Evolutionary conservation across 352 stramenopile genomes (phyloP), one percentile per base, ranked within the genome.

Genomic region (Pythium aristosporum): DNA sequence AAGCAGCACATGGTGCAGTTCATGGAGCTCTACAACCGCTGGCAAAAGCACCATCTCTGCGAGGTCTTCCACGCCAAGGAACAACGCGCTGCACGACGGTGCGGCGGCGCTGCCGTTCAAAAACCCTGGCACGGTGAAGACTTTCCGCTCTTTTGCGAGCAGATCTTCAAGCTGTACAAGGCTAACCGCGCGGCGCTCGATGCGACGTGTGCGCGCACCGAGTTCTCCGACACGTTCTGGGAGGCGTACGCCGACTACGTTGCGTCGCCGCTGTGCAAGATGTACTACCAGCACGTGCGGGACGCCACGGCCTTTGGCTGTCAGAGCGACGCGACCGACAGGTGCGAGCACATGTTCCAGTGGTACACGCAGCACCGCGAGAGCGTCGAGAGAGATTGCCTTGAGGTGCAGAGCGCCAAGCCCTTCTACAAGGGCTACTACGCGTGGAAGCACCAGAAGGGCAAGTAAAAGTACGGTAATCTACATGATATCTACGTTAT

Each of bases 241-340:
- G 80, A 88, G 57, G 78, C 71, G 32, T 89, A 71, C 48, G 78
- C 74, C 39, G 70, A 87, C 56, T 88, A 80, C 61, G 73, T 82
- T 11, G 80, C 73, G 16, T 73, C 75, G 25, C 61, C 69, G 41
- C 76, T 73, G 18, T 89, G 80, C 56, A 87, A 85, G 51, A 60
- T 46, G n/a, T 89, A 89, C 69, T 89, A 89, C 53, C 66, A 71
- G 30, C 51, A 74, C 41, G 67, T 89, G 11, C 76, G 78, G 32
- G 64, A 60, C 37, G 78, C 80, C 0, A 69, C 51, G 2, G 64
- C 62, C 8, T 43, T 43, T 43, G 54, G 57, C 5, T 87, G 80
- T 52, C 74, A 37, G 13, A 23, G 37, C 3, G 7, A 69, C 13
- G 21, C 52, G 1, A 58, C 56, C 1, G 20, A 10, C 34, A 39